These are phyloP conservation scores for Globisporangium iwayamae DNA, from an alignment of 352 stramenopile genomes.

Conservation along the genomic window DNA sequence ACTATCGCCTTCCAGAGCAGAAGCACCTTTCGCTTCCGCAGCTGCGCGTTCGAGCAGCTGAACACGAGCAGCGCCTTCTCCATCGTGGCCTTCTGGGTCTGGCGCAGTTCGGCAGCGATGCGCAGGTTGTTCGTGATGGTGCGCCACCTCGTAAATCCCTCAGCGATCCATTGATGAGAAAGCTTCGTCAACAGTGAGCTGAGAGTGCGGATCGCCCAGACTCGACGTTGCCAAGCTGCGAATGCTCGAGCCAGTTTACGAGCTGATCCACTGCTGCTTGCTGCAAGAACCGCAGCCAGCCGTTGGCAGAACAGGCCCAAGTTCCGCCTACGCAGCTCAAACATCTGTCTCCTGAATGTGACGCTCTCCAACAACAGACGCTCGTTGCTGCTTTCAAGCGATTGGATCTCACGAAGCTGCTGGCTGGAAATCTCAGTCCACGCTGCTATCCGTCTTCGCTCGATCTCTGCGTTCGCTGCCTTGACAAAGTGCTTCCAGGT, in stretches of 20 bases:
- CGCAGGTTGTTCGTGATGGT: background rate
- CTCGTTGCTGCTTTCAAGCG: conserved; percentile 22
- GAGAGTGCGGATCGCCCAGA: background rate
- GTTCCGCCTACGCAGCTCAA: conserved; percentile 11
- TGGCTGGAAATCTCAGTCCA: conserved; percentile 1
- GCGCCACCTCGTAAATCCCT: conserved; percentile 2
- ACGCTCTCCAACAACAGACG: conserved; percentile 22
- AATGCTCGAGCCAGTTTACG: conserved; percentile 7
- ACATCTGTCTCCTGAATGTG: conserved; percentile 11
- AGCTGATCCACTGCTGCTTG: background rate
- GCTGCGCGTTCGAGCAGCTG: background rate
- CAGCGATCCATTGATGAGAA: background rate
- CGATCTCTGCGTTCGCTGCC: background rate
- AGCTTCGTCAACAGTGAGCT: background rate
- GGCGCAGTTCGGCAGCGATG: background rate
- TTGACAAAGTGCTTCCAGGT: conserved; percentile 9
- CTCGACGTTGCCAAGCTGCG: background rate
- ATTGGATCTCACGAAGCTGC: conserved; percentile 14
- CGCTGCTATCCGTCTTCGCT: background rate
- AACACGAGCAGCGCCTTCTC: conserved; percentile 6
- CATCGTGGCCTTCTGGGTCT: background rate
- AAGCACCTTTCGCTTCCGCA: conserved; percentile 6
- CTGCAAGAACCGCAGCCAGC: conserved; percentile 6
- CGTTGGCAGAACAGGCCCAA: conserved; percentile 11
- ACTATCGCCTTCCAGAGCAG: conserved; percentile 8